Evolutionary conservation across 371 early-diverging fungal genomes (phyloP), one percentile per base, ranked within the genome.

Genomic region (Syncephalastrum racemosum): DNA sequence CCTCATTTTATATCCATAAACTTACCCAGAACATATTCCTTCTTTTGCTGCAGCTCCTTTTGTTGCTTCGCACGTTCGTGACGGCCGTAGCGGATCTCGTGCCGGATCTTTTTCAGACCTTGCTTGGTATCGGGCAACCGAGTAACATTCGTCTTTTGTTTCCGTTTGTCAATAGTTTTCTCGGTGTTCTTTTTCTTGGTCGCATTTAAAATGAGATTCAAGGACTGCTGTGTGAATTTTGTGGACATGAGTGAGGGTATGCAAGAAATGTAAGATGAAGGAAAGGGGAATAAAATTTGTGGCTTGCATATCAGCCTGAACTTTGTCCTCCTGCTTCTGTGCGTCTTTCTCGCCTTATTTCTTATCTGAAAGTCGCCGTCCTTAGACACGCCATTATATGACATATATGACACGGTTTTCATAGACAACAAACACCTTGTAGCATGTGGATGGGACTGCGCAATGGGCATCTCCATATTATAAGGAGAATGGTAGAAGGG

Each of bases 101-200:
- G 70, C 49, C 82, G 82, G 43, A 80, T 69, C 62, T 80, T 82
- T 46, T 80, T 81, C 52, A 84, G 52, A 3, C 85, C 85, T n/a
- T 71, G 77, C 48, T 84, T 84, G 19, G 78, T 81, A 31, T 72
- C 73, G 31, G 85, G 85, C 50, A 84, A 18, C 22, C 40, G 36
- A 15, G 57, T 49, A 25, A 51, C 41, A 44, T n/a, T 40, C 14
- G 27, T 42, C 40, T 46, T 43, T 46, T 41, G 25, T 53, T 60
- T 46, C 53, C 42, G 51, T 58, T 60, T 49, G 22, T 31, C 18
- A 43, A 45, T 4, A 19, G 24, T 4, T 49, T 23, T 12, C 8
- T 44, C 4, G 58, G 46, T 16, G 22, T 58, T 23, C 57, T 68
- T 51, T 55, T 68, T 51, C 19, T 27, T 18, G 27, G 19, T 52